Conservation (phyloP, 306 rosid genomes). For the Lithocarpus polystachyus region DNA sequence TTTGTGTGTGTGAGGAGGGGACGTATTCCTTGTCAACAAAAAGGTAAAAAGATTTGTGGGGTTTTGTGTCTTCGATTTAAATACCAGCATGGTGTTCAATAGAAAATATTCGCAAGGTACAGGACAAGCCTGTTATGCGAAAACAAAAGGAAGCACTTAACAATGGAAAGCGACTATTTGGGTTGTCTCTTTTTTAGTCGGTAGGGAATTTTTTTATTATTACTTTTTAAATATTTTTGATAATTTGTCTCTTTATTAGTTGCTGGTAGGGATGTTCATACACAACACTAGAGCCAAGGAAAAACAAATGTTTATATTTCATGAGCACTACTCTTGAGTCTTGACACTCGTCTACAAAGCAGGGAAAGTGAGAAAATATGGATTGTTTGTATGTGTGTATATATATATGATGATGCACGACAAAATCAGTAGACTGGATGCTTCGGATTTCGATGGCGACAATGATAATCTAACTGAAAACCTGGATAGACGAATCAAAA, state of each 20-base stretch:
- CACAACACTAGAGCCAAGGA: neutral
- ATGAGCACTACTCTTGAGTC: neutral
- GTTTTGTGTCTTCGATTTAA: conserved; percentile 31
- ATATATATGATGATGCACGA: too few species aligned
- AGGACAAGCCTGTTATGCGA: conserved; percentile 6
- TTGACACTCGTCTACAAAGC: too few species aligned
- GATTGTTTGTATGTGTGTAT: too few species aligned
- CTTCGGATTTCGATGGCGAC: too few species aligned
- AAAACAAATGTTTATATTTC: neutral
- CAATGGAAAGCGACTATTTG: conserved; percentile 29
- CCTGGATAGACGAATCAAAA: too few species aligned
- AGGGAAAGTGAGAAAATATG: too few species aligned
- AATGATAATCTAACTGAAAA: too few species aligned
- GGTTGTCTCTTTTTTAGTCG: conserved; percentile 24
- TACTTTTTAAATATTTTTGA: too few species aligned
- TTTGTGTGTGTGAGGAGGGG: conserved; percentile 13
- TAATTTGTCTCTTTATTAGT: conserved; percentile 22
- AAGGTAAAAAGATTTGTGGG: conserved; percentile 62
- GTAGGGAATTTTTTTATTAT: neutral
- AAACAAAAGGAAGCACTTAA: conserved; percentile 27
- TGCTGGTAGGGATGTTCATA: conserved; percentile 6
- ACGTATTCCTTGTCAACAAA: conserved; percentile 38
- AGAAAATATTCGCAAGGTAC: conserved; percentile 35
- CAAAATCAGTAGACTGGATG: too few species aligned
- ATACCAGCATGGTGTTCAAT: conserved; percentile 23